Evolutionary conservation across 2,329 filamentous ascomycete species (phyloP).

Genomic region (Ambrosiella cleistominuta): DNA sequence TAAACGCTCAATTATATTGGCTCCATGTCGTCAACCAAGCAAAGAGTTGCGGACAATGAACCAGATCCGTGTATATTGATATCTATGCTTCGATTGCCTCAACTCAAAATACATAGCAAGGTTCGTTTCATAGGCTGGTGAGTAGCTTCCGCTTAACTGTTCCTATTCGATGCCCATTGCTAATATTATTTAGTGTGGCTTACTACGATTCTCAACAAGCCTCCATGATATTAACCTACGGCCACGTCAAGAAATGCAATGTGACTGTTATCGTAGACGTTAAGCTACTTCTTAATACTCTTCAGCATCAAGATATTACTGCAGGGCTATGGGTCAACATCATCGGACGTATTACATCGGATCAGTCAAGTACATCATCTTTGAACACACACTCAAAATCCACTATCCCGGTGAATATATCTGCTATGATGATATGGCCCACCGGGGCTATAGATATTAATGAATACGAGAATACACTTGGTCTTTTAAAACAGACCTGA

Average conservation of each 20-base stretch:
- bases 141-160: conserved; percentile 18
- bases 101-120: conserved; percentile 45
- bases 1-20: too few relatives aligned
- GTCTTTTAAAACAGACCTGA: background rate
- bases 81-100: conserved; percentile 44
- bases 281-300: conserved; percentile 46
- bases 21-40: too few relatives aligned
- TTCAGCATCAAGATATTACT: conserved; percentile 45
- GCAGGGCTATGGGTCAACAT: conserved; percentile 81
- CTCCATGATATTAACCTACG: conserved; percentile 49
- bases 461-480: conserved; percentile 44
- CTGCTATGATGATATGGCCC: conserved; percentile 57
- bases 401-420: background rate
- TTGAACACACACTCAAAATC: background rate
- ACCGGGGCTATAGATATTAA: conserved; percentile 55
- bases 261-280: conserved; percentile 49
- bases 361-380: conserved; percentile 2
- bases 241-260: conserved; percentile 32
- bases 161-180: conserved; percentile 15
- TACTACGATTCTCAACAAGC: conserved; percentile 37
- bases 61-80: background rate
- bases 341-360: conserved; percentile 52
- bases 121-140: conserved; percentile 88
- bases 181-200: conserved; percentile 19
- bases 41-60: background rate